These are phyloP conservation scores for Calonectria pauciramosa DNA, from an alignment of 2,329 filamentous ascomycete genomes.

Conservation along the genomic window DNA sequence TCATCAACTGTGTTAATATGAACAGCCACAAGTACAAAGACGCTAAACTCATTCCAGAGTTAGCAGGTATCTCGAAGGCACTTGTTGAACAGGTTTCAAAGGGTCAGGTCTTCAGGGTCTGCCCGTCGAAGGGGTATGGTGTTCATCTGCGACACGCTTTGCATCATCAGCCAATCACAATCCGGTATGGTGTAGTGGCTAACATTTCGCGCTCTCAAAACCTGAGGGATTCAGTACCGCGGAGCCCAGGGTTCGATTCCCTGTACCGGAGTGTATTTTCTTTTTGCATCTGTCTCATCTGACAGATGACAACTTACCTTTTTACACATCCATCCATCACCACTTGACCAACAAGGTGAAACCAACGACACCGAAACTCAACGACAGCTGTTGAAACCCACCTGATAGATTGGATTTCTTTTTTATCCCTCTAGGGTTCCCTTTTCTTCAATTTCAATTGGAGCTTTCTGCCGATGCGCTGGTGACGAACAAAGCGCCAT, in stretches of 20 bases:
- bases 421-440: background rate
- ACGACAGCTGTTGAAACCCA: background rate
- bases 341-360: background rate
- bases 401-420: background rate
- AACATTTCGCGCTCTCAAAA: constrained; percentile 52
- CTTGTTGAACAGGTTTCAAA: background rate
- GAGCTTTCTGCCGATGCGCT: background rate
- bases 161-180: constrained; percentile 17
- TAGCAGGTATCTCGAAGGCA: background rate
- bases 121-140: background rate
- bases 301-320: background rate
- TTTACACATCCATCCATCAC: background rate
- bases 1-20: background rate
- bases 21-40: background rate
- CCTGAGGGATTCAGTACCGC: constrained; percentile 35
- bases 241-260: constrained; percentile 34
- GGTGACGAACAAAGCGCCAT: background rate
- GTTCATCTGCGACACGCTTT: background rate
- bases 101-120: background rate
- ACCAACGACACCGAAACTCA: background rate
- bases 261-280: constrained; percentile 29
- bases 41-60: background rate
- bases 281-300: background rate
- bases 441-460: background rate
- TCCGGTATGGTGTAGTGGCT: constrained; percentile 53